Evolutionary conservation across 2,329 filamentous ascomycete species (phyloP).

Genomic region (Trichoderma harzianum): DNA sequence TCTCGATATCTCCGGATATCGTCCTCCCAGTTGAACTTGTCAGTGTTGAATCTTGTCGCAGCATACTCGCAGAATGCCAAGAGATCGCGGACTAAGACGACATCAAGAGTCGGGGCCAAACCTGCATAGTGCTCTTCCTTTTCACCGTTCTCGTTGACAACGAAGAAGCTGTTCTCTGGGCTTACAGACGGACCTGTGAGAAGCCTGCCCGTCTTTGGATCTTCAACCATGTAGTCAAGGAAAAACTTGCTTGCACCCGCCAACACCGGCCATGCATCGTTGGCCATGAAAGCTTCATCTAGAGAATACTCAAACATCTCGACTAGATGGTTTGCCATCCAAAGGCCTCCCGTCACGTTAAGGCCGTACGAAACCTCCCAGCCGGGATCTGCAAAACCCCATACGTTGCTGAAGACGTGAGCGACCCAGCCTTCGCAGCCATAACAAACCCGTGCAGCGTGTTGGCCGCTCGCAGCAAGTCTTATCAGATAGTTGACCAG

Average conservation of each 20-base stretch:
- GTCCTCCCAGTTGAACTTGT: not conserved
- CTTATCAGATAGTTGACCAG: not conserved
- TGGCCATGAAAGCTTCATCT: not conserved
- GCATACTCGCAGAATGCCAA: constrained; percentile 11
- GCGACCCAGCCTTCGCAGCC: constrained; percentile 15
- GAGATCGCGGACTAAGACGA: constrained; percentile 14
- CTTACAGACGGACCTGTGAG: constrained; percentile 16
- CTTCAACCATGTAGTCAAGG: constrained; percentile 18
- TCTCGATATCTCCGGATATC: not conserved
- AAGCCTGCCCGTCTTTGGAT: constrained; percentile 13
- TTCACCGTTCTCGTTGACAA: not conserved
- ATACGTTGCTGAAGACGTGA: constrained; percentile 17
- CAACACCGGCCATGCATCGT: not conserved
- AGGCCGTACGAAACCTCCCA: constrained; percentile 17
- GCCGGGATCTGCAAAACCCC: constrained; percentile 15
- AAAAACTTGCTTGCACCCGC: constrained; percentile 8
- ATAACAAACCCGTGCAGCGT: constrained; percentile 11
- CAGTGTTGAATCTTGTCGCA: not conserved
- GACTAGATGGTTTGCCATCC: constrained; percentile 13
- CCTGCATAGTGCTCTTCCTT: constrained; percentile 10
- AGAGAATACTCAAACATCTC: constrained; percentile 16
- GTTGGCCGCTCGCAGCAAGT: not conserved
- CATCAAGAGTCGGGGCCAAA: constrained; percentile 13
- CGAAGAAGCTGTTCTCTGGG: constrained; percentile 17
- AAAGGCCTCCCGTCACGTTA: constrained; percentile 16